A percentile compares a stretch with the other conserved stretches of the same genome.
Evolutionary conservation across 1,284 basidiomycete species (phyloP).

Genomic region (Ganoderma sp.): DNA sequence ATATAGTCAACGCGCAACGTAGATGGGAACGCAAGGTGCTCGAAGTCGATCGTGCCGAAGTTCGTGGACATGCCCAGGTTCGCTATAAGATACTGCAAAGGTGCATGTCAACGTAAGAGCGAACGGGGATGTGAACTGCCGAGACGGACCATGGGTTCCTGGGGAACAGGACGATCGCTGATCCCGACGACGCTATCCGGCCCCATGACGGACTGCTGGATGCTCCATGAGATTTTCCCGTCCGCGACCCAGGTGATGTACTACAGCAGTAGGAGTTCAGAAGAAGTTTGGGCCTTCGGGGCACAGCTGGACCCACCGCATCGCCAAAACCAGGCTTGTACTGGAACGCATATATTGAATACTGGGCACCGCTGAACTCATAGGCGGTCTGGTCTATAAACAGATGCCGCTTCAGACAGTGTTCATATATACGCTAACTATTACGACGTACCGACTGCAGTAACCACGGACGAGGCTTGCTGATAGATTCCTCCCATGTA

Average conservation of each 20-base stretch:
- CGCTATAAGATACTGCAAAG: constrained; percentile 68
- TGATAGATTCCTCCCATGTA: constrained; percentile 60
- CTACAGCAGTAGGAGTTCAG: constrained; percentile 39
- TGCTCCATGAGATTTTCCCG: constrained; percentile 71
- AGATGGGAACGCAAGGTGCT: constrained; percentile 69
- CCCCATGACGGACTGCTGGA: constrained; percentile 74
- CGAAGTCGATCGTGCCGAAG: constrained; percentile 73
- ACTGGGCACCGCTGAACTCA: constrained; percentile 33
- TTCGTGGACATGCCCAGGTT: constrained; percentile 84
- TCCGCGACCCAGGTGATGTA: constrained; percentile 84
- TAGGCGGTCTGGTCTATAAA: constrained; percentile 38
- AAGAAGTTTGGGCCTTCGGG: neutral
- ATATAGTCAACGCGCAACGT: constrained; percentile 84
- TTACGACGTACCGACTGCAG: constrained; percentile 29
- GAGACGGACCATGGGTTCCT: constrained; percentile 77
- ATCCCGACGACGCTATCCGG: constrained; percentile 73
- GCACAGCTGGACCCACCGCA: constrained; percentile 30
- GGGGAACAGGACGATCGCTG: constrained; percentile 73
- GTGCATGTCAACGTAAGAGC: neutral
- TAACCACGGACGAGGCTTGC: constrained; percentile 48
- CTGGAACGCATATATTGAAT: constrained; percentile 38
- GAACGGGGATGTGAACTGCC: neutral
- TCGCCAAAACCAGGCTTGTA: constrained; percentile 42
- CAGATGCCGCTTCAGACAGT: neutral
- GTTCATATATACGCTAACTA: neutral